Conservation (phyloP, 805 yeast species). For the Komagataella pseudopastoris region DNA sequence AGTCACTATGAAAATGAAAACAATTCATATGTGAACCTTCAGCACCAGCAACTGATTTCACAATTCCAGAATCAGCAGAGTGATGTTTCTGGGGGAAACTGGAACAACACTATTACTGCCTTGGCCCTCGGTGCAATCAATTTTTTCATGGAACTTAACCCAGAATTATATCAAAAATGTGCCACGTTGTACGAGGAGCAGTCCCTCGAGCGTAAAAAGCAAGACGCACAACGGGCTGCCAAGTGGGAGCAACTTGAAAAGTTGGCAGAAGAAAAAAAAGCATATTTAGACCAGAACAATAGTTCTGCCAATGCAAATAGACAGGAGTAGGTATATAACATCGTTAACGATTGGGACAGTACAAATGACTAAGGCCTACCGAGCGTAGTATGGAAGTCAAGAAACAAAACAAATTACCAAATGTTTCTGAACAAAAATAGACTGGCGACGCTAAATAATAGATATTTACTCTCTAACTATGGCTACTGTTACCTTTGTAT, state of each 20-base stretch:
- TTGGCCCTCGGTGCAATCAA: conserved; percentile 86
- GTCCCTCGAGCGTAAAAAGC: conserved; percentile 44
- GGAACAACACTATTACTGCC: conserved; percentile 91
- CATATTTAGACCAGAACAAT: not conserved
- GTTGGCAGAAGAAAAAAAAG: conserved; percentile 11
- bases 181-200: conserved; percentile 77
- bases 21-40: not conserved
- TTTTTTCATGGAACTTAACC: conserved; percentile 86
- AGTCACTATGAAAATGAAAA: not conserved
- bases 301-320: conserved; percentile 22
- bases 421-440: conserved; percentile 38
- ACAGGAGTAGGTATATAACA: not conserved
- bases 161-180: conserved; percentile 83
- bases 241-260: conserved; percentile 60
- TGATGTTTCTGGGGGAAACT: conserved; percentile 26
- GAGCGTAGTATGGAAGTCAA: conserved; percentile 93
- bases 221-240: conserved; percentile 45
- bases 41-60: not conserved
- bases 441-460: not conserved
- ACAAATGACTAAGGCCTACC: conserved; percentile 94
- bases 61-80: not conserved
- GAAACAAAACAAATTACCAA: conserved; percentile 31
- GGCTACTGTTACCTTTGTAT: conserved; percentile 36
- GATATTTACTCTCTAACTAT: not conserved
- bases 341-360: not conserved